Percentiles rank a stretch among this genome's conserved stretches.
Evolutionary conservation across 768 basidiomycete genomes (phyloP).

Genomic region (Suillus americanus): DNA sequence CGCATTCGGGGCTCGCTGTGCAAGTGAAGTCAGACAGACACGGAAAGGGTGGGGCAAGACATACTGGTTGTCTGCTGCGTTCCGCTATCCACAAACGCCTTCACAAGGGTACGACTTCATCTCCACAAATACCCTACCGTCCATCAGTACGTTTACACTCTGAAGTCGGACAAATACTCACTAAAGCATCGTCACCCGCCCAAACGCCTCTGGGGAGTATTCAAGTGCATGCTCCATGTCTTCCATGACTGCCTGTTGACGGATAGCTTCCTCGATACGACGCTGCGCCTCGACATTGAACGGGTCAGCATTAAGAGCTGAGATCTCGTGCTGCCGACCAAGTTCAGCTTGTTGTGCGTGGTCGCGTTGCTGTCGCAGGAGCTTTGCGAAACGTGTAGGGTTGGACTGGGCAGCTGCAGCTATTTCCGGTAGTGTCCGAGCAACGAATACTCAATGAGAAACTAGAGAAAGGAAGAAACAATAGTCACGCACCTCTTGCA

Average conservation of each 20-base stretch:
- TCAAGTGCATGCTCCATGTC: slow-evolving; percentile 94
- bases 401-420: slow-evolving; percentile 67
- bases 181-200: slow-evolving; percentile 96
- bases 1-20: too few species aligned
- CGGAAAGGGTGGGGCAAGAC: slow-evolving; percentile 23
- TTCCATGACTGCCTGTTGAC: slow-evolving; percentile 86
- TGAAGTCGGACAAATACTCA: slow-evolving; percentile 39
- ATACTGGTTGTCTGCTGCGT: slow-evolving; percentile 96
- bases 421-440: slow-evolving; percentile 78
- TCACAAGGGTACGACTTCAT: slow-evolving; percentile 86
- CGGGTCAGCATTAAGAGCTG: slow-evolving; percentile 79
- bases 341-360: slow-evolving; percentile 55
- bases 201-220: slow-evolving; percentile 91
- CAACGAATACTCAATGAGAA: background rate
- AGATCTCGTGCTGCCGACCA: slow-evolving; percentile 59
- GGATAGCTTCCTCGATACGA: slow-evolving; percentile 91
- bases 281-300: slow-evolving; percentile 90
- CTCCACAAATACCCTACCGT: slow-evolving; percentile 77
- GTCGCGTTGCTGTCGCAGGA: slow-evolving; percentile 61
- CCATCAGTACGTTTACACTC: slow-evolving; percentile 2
- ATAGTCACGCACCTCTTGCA: slow-evolving; percentile 57
- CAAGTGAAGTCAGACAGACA: slow-evolving; percentile 3
- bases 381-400: slow-evolving; percentile 72
- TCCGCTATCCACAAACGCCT: slow-evolving; percentile 98
- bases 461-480: background rate